These are phyloP conservation scores for Tetradesmus lagerheimii DNA, from an alignment of 139 green algal species.

Conservation along the genomic window DNA sequence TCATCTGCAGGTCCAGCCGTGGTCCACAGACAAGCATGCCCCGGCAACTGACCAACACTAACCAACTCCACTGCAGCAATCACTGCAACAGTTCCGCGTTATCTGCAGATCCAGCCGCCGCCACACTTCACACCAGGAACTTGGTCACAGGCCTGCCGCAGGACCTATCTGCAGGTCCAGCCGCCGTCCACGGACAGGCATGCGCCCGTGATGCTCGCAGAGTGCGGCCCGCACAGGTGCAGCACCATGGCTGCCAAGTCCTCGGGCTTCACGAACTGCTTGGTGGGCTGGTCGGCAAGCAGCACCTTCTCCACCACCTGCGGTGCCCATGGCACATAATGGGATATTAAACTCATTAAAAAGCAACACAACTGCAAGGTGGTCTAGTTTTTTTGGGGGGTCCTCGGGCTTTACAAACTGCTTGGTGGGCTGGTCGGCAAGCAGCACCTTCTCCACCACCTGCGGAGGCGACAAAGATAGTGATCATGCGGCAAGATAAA, in stretches of 20 bases:
- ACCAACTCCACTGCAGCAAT: not conserved
- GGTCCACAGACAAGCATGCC: too few species aligned
- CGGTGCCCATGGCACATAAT: too few species aligned
- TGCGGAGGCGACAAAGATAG: too few species aligned
- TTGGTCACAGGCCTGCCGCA: too few species aligned
- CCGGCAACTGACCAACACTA: not conserved
- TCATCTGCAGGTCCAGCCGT: too few species aligned
- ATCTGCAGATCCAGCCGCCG: constrained; percentile 69
- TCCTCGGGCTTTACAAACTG: constrained; percentile 87
- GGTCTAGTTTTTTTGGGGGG: too few species aligned
- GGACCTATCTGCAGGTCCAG: constrained; percentile 55
- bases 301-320: constrained; percentile 85
- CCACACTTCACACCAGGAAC: too few species aligned
- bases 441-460: constrained; percentile 86
- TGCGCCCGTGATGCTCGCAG: constrained; percentile 79
- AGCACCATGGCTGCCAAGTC: constrained; percentile 69
- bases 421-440: constrained; percentile 91
- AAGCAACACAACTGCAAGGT: too few species aligned
- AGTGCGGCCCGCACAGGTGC: constrained; percentile 87
- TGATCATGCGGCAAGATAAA: too few species aligned
- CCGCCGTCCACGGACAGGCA: constrained; percentile 88
- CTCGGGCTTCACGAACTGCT: constrained; percentile 85
- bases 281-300: constrained; percentile 91
- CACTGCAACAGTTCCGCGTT: too few species aligned
- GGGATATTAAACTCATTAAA: too few species aligned